These are phyloP conservation scores for Alternaria sp. DNA, from an alignment of 2,329 filamentous ascomycete genomes.

Conservation along the genomic window DNA sequence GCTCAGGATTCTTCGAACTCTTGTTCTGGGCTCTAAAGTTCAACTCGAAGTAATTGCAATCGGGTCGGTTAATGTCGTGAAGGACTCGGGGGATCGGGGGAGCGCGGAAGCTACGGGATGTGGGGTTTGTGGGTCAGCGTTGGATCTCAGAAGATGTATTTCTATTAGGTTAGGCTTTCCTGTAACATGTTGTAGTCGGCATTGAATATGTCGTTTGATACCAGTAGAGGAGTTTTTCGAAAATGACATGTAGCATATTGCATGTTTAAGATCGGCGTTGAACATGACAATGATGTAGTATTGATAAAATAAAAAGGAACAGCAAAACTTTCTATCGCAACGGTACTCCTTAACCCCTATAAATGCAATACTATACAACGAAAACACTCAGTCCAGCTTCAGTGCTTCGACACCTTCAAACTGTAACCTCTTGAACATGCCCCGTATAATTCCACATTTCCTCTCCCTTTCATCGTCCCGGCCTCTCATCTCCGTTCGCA, in stretches of 20 bases:
- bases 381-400: slow-evolving; percentile 13
- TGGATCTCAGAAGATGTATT: neutral
- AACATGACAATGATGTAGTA: neutral
- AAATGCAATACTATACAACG: slow-evolving; percentile 1
- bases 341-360: neutral
- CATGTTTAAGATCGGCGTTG: neutral
- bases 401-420: slow-evolving; percentile 35
- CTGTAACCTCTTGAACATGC: slow-evolving; percentile 40
- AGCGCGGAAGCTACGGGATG: slow-evolving; percentile 4
- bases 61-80: neutral
- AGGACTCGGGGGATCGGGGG: neutral
- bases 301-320: neutral
- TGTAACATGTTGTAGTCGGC: neutral
- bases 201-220: neutral
- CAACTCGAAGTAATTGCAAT: neutral
- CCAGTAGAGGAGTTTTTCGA: neutral
- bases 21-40: neutral
- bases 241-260: accelerated
- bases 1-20: slow-evolving; percentile 7
- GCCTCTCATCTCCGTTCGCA: slow-evolving; percentile 35
- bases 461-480: slow-evolving; percentile 32
- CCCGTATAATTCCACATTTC: slow-evolving; percentile 30
- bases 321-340: neutral
- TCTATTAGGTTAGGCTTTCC: neutral
- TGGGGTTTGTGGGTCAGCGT: slow-evolving; percentile 3